Evolutionary conservation across 2,329 filamentous ascomycete genomes (phyloP).

Genomic region (Chaetomium strumarium): DNA sequence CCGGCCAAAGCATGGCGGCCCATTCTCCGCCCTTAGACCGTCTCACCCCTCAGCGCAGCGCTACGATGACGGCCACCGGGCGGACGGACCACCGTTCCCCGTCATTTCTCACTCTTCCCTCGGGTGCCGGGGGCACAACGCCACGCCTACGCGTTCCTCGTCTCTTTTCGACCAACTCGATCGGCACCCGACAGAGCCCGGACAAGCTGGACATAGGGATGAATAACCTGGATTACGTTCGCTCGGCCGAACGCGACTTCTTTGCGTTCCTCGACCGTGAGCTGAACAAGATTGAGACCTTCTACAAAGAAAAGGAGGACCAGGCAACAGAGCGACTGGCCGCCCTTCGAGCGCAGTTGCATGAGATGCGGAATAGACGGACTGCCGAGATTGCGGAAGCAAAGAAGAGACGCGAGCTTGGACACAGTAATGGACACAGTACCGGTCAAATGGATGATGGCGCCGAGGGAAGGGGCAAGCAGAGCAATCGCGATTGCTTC

Average conservation of each 20-base stretch:
- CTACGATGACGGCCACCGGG: conserved; percentile 26
- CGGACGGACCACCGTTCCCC: conserved; percentile 13
- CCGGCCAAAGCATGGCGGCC: conserved; percentile 21
- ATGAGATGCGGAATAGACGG: conserved; percentile 84
- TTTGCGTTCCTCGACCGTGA: conserved; percentile 78
- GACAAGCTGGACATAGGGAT: conserved; percentile 39
- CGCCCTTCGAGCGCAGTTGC: conserved; percentile 73
- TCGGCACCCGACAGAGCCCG: conserved; percentile 30
- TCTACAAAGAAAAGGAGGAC: conserved; percentile 83
- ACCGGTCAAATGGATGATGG: conserved; percentile 23
- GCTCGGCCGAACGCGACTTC: conserved; percentile 75
- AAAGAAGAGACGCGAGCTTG: conserved; percentile 32
- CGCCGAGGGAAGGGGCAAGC: conserved; percentile 23
- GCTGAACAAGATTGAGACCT: conserved; percentile 83
- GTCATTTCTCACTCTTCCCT: conserved; percentile 21
- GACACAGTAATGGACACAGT: conserved; percentile 22
- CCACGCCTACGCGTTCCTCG: conserved; percentile 32
- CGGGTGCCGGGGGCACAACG: conserved; percentile 21
- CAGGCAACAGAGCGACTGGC: conserved; percentile 70
- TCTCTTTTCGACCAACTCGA: conserved; percentile 36
- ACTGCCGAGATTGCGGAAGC: conserved; percentile 60
- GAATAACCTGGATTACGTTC: conserved; percentile 47
- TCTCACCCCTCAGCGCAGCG: conserved; percentile 32
- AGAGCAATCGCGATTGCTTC: conserved; percentile 38
- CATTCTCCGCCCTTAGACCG: conserved; percentile 20